phyloP scores from a whole-genome alignment of 2,329 filamentous ascomycete genomes.

The Aspergillus uvarum region DNA sequence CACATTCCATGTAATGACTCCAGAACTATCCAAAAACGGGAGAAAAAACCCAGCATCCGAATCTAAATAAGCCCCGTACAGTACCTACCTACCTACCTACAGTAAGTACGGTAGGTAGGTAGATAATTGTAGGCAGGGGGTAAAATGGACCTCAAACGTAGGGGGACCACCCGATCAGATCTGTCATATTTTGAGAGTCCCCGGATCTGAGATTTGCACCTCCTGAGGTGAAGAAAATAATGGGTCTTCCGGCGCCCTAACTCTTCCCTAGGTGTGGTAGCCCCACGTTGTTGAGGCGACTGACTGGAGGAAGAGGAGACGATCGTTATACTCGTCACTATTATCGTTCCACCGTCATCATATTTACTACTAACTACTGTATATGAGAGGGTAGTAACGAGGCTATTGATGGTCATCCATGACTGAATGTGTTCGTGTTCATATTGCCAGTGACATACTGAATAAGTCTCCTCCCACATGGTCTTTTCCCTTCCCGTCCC shows the following conservation, averaged over 20 bases:
- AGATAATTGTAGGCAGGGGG: background rate
- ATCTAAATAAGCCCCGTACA: background rate
- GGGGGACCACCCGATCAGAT: conserved; percentile 1
- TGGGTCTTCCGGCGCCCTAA: background rate
- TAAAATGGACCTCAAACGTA: background rate
- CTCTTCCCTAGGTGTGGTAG: conserved; percentile 4
- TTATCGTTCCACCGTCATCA: conserved; percentile 2
- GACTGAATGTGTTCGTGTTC: background rate
- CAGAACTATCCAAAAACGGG: background rate
- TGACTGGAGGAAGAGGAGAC: background rate
- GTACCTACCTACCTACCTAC: conserved; percentile 24
- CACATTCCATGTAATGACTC: no score
- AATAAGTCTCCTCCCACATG: background rate
- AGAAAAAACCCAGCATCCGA: conserved; percentile 21
- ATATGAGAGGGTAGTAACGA: no score
- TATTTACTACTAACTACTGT: background rate
- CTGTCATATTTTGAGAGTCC: conserved; percentile 6
- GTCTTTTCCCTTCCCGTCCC: background rate
- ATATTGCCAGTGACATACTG: background rate
- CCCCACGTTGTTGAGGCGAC: conserved; percentile 18
- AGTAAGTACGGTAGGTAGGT: conserved; percentile 19
- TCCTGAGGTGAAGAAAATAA: no score
- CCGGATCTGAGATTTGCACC: conserved; percentile 5
- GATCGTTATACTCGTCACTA: conserved; percentile 2
- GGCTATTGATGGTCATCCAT: background rate